Evolutionary conservation across 2,329 filamentous ascomycete genomes (phyloP), one percentile per base, ranked within the genome.

Genomic region (Coniochaeta hoffmannii): DNA sequence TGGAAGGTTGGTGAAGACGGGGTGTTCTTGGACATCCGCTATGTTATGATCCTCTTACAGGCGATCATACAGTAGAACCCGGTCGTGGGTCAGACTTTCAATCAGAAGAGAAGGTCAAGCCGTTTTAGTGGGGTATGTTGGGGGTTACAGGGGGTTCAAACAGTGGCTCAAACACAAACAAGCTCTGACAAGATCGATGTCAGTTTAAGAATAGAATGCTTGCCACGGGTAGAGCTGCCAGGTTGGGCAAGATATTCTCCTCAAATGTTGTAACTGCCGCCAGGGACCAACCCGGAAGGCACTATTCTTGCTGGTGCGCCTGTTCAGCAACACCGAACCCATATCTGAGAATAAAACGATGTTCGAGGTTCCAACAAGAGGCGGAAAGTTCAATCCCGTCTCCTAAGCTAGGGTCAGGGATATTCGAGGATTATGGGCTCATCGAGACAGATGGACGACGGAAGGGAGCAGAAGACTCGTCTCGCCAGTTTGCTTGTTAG

Each of bases 1-100:
- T 14, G 15, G 34, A 36, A n/a, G 9, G 8, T 14, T n/a, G 9
- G 10, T 36, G 24, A 26, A 28, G n/a, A 46, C 24, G 26, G 14
- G 41, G 19, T 46, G 22, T 46, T 9, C 41, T 28, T 15, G 41
- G n/a, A 28, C 15, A 9, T 28, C 24, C 41, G 41, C 41, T 22
- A n/a, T 28, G 41, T n/a, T 46, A 28, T n/a, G 41, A 46, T 46
- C 17, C 49, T 51, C 28, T 51, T 51, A 34, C 49, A 51, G 49
- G 24, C 49, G 49, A 51, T 51, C 49, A 51, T 32, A 51, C 49
- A 51, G n/a, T 22, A 15, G 32, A 51, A 32, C 31, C 49, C 49
- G 49, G 49, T 46, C 22, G 4, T 15, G 24, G 41, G 24, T 22
- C 24, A 46, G 24, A 46, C 41, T 46, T 11, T 46, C 41, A 46